phyloP scores from a whole-genome alignment of 352 stramenopile genomes.

The Globisporangium recalcitrans region DNA sequence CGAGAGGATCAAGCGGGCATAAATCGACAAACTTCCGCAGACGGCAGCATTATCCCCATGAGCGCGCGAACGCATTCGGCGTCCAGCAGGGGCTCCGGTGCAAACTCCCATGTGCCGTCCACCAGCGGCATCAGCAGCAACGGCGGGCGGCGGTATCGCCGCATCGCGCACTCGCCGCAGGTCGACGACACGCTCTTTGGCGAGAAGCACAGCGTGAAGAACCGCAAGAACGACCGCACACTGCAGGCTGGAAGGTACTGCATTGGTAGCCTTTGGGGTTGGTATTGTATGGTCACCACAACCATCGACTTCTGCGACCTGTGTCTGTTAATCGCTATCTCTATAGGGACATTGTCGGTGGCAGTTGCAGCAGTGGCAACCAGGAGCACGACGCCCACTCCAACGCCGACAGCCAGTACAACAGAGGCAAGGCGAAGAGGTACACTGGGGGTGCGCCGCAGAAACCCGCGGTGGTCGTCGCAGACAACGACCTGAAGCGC shows the following conservation, averaged over 20 bases:
- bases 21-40: no score
- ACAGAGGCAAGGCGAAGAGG: not conserved
- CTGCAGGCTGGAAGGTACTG: slow-evolving; percentile 52
- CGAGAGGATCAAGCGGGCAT: no score
- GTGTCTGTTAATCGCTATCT: not conserved
- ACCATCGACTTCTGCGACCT: no score
- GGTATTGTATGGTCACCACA: no score
- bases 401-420: not conserved
- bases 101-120: not conserved
- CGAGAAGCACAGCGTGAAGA: slow-evolving; percentile 40
- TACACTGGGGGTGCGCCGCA: not conserved
- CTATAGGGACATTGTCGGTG: slow-evolving; percentile 40
- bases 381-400: slow-evolving; percentile 10
- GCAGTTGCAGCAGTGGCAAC: slow-evolving; percentile 8
- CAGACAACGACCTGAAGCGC: slow-evolving; percentile 39
- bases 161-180: slow-evolving; percentile 48
- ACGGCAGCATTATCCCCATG: slow-evolving; percentile 1
- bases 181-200: slow-evolving; percentile 78
- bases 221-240: slow-evolving; percentile 46
- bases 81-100: slow-evolving; percentile 21
- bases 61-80: slow-evolving; percentile 28
- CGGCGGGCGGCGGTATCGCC: slow-evolving; percentile 48
- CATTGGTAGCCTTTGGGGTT: no score
- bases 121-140: slow-evolving; percentile 8
- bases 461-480: slow-evolving; percentile 23